These are phyloP conservation scores for Cryphonectria japonica DNA, from an alignment of 2,329 filamentous ascomycete genomes.

Conservation along the genomic window DNA sequence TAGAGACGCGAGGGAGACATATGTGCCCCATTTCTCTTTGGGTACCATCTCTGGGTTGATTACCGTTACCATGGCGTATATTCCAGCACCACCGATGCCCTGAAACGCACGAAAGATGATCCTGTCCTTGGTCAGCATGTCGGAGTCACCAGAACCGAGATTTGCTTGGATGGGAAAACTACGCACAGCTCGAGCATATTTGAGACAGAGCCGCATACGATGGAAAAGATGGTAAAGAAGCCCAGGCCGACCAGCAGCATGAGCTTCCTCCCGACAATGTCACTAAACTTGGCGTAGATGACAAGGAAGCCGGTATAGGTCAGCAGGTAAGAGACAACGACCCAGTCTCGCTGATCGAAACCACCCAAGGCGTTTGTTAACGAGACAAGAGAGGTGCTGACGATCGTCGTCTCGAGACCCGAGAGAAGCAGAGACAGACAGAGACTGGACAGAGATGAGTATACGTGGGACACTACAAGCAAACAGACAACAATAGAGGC, in stretches of 20 bases:
- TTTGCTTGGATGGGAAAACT: not conserved
- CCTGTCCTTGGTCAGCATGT: slow-evolving; percentile 26
- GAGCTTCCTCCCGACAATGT: slow-evolving; percentile 49
- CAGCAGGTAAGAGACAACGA: slow-evolving; percentile 53
- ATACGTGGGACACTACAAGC: slow-evolving; percentile 7
- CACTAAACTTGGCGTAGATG: slow-evolving; percentile 49
- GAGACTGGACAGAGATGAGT: slow-evolving; percentile 2
- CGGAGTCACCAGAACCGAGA: not conserved
- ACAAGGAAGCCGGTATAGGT: slow-evolving; percentile 51
- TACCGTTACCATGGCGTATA: slow-evolving; percentile 48
- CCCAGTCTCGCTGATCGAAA: slow-evolving; percentile 46
- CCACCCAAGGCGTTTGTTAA: slow-evolving; percentile 45
- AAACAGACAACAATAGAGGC: slow-evolving; percentile 24
- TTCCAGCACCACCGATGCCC: slow-evolving; percentile 51
- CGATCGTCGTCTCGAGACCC: slow-evolving; percentile 53
- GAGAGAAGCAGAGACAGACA: slow-evolving; percentile 45
- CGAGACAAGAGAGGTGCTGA: slow-evolving; percentile 53
- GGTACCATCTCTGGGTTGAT: slow-evolving; percentile 43
- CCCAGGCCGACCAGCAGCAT: slow-evolving; percentile 40
- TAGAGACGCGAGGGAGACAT: slow-evolving; percentile 41
- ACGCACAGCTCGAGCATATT: slow-evolving; percentile 40
- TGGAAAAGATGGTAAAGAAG: slow-evolving; percentile 45
- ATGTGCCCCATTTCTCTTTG: slow-evolving; percentile 38
- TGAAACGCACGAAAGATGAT: slow-evolving; percentile 46
- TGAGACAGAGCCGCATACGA: slow-evolving; percentile 42